A percentile compares a stretch with the other conserved stretches of the same genome.
phyloP scores from a whole-genome alignment of 2,329 filamentous ascomycete genomes.

The Calonectria leucothoes region DNA sequence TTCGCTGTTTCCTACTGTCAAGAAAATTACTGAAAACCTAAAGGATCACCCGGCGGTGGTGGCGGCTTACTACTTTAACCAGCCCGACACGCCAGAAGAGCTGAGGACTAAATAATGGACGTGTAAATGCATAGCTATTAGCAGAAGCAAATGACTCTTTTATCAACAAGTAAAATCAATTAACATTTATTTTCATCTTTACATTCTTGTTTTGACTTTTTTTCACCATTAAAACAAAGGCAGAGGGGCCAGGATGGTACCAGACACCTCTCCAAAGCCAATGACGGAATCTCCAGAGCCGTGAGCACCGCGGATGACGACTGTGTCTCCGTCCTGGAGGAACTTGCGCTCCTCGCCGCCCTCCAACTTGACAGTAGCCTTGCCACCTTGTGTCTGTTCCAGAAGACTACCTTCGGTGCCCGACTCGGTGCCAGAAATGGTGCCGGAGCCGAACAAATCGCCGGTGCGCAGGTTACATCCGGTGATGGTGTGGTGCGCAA shows the following conservation, averaged over 20 bases:
- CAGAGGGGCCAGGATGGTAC: conserved; percentile 61
- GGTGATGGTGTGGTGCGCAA: conserved; percentile 82
- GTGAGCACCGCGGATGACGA: conserved; percentile 74
- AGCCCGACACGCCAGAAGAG: conserved; percentile 60
- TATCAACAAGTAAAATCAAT: neutral
- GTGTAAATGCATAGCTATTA: neutral
- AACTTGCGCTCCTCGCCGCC: conserved; percentile 77
- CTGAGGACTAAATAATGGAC: conserved; percentile 30
- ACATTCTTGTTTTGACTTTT: neutral
- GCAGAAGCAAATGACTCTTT: neutral
- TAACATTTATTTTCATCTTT: neutral
- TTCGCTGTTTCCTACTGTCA: conserved; percentile 58
- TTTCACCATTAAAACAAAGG: conserved; percentile 42
- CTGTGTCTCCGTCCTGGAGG: conserved; percentile 78
- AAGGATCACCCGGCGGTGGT: conserved; percentile 62
- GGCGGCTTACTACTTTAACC: conserved; percentile 63
- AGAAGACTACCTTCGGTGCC: conserved; percentile 78
- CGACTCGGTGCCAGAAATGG: conserved; percentile 73
- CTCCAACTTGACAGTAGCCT: conserved; percentile 69
- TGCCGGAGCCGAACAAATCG: conserved; percentile 82
- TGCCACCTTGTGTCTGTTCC: conserved; percentile 79
- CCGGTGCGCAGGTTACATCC: conserved; percentile 81
- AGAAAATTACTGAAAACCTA: conserved; percentile 57
- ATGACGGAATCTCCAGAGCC: conserved; percentile 75
- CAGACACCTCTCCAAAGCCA: conserved; percentile 80